Evolutionary conservation across 1,139 yeast genomes (phyloP).

Genomic region (Zygoascus sp.): DNA sequence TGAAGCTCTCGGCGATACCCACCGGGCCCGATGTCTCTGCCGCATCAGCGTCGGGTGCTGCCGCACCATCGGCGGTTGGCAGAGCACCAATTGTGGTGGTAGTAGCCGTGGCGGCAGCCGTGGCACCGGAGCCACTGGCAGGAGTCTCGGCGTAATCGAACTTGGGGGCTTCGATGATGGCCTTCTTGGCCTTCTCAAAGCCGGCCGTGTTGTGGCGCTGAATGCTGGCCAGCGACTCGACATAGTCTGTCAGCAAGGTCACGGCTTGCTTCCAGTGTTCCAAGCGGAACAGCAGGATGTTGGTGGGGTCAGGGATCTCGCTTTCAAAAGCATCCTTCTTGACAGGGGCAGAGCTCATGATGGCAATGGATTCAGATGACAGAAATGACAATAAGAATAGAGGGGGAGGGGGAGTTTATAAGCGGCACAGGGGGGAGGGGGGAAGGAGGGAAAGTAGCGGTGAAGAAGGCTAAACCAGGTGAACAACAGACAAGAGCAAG

Average conservation of each 20-base stretch:
- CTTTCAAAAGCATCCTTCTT: conserved; percentile 27
- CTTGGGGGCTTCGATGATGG: conserved; percentile 33
- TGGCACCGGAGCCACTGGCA: conserved; percentile 6
- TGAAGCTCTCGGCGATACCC: conserved; percentile 37
- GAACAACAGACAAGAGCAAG: too few species aligned
- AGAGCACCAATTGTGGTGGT: conserved; percentile 12
- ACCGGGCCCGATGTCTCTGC: too few species aligned
- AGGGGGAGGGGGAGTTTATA: too few species aligned
- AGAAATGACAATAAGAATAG: too few species aligned
- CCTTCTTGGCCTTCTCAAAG: conserved; percentile 34
- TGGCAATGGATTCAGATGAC: not conserved
- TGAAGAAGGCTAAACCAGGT: too few species aligned
- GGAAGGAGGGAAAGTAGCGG: too few species aligned
- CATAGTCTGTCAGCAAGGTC: conserved; percentile 30
- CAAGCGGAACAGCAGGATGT: conserved; percentile 33
- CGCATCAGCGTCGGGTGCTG: too few species aligned
- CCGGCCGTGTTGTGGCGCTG: conserved; percentile 31
- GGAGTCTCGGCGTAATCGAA: conserved; percentile 25
- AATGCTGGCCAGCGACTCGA: conserved; percentile 27
- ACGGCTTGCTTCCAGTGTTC: conserved; percentile 38
- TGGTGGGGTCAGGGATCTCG: conserved; percentile 35
- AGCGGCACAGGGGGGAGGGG: too few species aligned
- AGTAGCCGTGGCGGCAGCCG: conserved; percentile 12
- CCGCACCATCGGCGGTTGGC: conserved; percentile 13
- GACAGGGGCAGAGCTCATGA: conserved; percentile 7